Evolutionary conservation across 805 yeast genomes (phyloP), one percentile per base, ranked within the genome.

Genomic region (Teunomyces gatunensis): DNA sequence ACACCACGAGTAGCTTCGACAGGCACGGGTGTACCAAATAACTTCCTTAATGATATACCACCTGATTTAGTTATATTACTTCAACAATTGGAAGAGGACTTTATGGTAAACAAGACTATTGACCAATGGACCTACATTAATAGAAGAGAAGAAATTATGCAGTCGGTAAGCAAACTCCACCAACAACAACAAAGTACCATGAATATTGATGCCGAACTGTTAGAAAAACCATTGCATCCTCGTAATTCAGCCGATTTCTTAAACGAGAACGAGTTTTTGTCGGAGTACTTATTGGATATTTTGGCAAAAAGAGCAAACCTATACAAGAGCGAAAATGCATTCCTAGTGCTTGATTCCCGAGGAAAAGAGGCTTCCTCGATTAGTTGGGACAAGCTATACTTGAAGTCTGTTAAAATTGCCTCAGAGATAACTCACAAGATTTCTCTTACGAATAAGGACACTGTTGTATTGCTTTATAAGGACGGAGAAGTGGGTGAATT

Each of bases 341-440:
- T 92, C 35, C 67, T 84, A 39, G 78, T 83, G 1, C 70, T 94
- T 11, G 96, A 90, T 60, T 61, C 77, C 3, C 86, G 80, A 55
- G 97, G 97, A 5, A 91, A 89, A 61, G 97, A 91, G 58, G 72
- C 79, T 0, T 74, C 74, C 30, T 69, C 86, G 0, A 85, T 92
- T 11, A 75, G 92, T 1, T 94, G 99, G 99, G 97, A 89, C 49
- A 90, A 89, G 60, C 72, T 94, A 12, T 87, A 89, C 53, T 64
- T 84, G 35, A 80, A 85, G 56, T 86, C 97, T 0, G 96, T 89
- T 60, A 89, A 87, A 58, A 84, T 94, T 6, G 96, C 97, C 0
- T 89, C 85, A 62, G 87, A 85, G 61, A 84, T 89, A 50, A 75
- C 82, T 40, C 89, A 85, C 58, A 84, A 84, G 56, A 74, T 86